These are phyloP conservation scores for Rubia balearica DNA, from an alignment of 305 asterid species.

Conservation along the genomic window DNA sequence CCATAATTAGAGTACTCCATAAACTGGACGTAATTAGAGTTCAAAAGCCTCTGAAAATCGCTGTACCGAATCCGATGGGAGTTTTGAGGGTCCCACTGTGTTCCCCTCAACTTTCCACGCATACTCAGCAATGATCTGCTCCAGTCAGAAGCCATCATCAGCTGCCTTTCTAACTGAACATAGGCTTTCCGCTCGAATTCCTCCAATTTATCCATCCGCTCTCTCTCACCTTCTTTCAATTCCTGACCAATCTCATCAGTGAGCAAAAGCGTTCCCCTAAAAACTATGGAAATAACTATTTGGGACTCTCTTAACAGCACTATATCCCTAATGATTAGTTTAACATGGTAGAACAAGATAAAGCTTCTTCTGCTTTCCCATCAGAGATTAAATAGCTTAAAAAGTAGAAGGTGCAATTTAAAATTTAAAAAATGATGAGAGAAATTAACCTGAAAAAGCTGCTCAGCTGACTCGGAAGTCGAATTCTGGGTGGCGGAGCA, in stretches of 20 bases:
- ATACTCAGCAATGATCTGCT: slow-evolving; percentile 73
- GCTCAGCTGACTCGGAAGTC: slow-evolving; percentile 39
- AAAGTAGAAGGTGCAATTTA: not conserved
- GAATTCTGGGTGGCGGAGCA: slow-evolving; percentile 30
- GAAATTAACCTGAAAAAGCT: slow-evolving; percentile 52
- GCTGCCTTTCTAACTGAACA: slow-evolving; percentile 94
- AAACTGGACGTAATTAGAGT: slow-evolving; percentile 72
- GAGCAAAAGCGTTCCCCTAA: slow-evolving; percentile 16
- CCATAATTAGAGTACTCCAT: slow-evolving; percentile 98
- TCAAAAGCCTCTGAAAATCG: slow-evolving; percentile 79
- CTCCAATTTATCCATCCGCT: slow-evolving; percentile 55
- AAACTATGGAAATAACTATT: not conserved
- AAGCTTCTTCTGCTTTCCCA: not conserved
- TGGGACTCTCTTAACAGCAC: not conserved
- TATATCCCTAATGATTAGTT: not conserved
- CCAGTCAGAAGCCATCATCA: slow-evolving; percentile 94
- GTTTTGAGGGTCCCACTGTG: slow-evolving; percentile 85
- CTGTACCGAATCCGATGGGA: slow-evolving; percentile 74
- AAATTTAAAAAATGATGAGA: slow-evolving; percentile 4
- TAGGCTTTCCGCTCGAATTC: slow-evolving; percentile 87
- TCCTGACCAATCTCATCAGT: slow-evolving; percentile 53
- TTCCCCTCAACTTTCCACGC: slow-evolving; percentile 85
- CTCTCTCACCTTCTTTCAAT: slow-evolving; percentile 75
- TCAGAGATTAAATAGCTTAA: not conserved
- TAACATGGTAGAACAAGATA: not conserved